Conservation (phyloP, 306 rosid species). For the Crataegus laevigata region DNA sequence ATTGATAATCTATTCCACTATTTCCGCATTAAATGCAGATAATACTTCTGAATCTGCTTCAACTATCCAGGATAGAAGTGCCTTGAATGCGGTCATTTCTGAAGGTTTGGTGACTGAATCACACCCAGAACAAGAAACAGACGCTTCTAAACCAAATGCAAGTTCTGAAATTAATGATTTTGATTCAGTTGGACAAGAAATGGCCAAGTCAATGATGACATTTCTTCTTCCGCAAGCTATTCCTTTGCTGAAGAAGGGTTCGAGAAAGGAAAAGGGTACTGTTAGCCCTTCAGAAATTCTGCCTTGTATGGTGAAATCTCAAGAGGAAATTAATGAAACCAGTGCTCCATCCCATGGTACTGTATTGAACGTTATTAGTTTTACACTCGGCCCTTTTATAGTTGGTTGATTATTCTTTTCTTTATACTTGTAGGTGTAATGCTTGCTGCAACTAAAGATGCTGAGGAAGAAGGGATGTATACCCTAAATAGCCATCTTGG, state of each 20-base stretch:
- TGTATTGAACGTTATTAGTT: slow-evolving; percentile 2
- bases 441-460: slow-evolving; percentile 20
- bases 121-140: slow-evolving; percentile 27
- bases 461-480: slow-evolving; percentile 25
- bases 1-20: slow-evolving; percentile 4
- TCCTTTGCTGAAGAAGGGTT: slow-evolving; percentile 54
- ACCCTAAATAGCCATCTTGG: slow-evolving; percentile 5
- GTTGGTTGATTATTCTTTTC: background rate
- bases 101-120: slow-evolving; percentile 30
- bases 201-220: slow-evolving; percentile 73
- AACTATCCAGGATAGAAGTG: slow-evolving; percentile 25
- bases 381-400: background rate
- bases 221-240: slow-evolving; percentile 82
- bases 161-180: slow-evolving; percentile 34
- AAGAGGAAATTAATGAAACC: slow-evolving; percentile 23
- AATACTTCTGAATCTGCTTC: slow-evolving; percentile 30
- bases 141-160: slow-evolving; percentile 25
- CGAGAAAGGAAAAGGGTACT: slow-evolving; percentile 32
- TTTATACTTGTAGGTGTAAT: slow-evolving; percentile 25
- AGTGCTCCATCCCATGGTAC: slow-evolving; percentile 30
- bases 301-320: slow-evolving; percentile 21
- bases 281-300: slow-evolving; percentile 21
- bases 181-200: slow-evolving; percentile 58
- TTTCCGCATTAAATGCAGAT: slow-evolving; percentile 38
- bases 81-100: slow-evolving; percentile 19